A percentile compares a stretch with the other conserved stretches of the same genome.
phyloP scores from a whole-genome alignment of 2,329 filamentous ascomycete species.

The Dactylella cylindrospora region DNA sequence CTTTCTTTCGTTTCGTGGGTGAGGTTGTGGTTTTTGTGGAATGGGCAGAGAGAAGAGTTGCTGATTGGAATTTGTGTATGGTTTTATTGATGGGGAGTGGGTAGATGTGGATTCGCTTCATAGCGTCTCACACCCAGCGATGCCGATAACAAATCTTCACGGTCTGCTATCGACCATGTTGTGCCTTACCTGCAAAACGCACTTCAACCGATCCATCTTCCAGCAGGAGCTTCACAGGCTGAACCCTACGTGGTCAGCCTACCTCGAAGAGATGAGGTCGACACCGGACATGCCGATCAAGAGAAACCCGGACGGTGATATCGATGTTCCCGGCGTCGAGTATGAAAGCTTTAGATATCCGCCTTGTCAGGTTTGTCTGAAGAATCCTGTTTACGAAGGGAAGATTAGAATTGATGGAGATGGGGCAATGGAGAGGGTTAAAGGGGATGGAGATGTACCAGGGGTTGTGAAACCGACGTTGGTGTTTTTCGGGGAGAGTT shows the following conservation, averaged over 20 bases:
- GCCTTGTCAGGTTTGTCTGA: conserved; percentile 77
- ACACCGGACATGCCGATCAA: conserved; percentile 69
- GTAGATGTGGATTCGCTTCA: conserved; percentile 91
- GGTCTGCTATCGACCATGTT: conserved; percentile 81
- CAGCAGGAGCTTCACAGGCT: conserved; percentile 73
- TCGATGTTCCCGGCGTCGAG: conserved; percentile 81
- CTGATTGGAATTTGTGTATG: not conserved
- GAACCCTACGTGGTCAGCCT: conserved; percentile 82
- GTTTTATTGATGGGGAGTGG: too few relatives aligned
- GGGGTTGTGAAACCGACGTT: conserved; percentile 91
- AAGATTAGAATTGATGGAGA: conserved; percentile 72
- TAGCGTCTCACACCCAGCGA: conserved; percentile 68
- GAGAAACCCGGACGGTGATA: conserved; percentile 91
- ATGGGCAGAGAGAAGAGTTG: not conserved
- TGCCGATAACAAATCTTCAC: conserved; percentile 82
- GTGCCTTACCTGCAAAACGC: conserved; percentile 74
- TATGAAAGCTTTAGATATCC: conserved; percentile 92
- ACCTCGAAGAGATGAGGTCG: conserved; percentile 69
- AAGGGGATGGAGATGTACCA: conserved; percentile 58
- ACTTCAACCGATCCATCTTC: conserved; percentile 71
- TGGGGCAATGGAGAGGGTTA: conserved; percentile 60
- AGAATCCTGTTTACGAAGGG: conserved; percentile 59
- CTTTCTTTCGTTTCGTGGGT: not conserved
- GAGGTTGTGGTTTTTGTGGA: not conserved
- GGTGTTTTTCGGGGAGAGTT: conserved; percentile 94